phyloP scores from a whole-genome alignment of 1,284 basidiomycete genomes.

The Leccinum solheimii region DNA sequence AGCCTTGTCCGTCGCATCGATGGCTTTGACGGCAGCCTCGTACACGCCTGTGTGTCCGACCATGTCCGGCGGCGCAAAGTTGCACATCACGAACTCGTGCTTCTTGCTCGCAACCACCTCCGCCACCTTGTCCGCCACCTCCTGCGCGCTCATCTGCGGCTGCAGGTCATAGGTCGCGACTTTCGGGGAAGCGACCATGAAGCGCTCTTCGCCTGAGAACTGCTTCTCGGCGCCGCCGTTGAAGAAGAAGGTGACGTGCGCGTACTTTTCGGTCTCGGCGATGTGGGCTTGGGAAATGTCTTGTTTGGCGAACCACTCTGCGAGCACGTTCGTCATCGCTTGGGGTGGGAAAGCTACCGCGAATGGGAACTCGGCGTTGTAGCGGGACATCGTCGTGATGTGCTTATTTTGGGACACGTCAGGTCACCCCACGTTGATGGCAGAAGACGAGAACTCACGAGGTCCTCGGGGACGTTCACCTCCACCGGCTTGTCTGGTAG shows the following conservation, averaged over 20 bases:
- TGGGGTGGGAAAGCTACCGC: constrained; percentile 86
- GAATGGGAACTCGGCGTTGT: constrained; percentile 89
- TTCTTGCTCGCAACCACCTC: constrained; percentile 71
- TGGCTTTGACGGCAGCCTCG: constrained; percentile 85
- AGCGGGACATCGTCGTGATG: constrained; percentile 92
- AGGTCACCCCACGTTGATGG: neutral
- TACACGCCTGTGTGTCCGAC: constrained; percentile 90
- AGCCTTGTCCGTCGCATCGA: constrained; percentile 80
- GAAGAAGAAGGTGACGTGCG: constrained; percentile 96
- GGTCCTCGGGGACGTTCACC: constrained; percentile 67
- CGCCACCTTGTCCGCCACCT: constrained; percentile 86
- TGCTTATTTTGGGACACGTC: constrained; percentile 42
- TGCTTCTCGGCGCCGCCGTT: constrained; percentile 93
- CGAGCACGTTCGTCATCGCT: constrained; percentile 87
- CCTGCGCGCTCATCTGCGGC: constrained; percentile 84
- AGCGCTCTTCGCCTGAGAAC: constrained; percentile 79
- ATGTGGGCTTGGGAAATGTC: constrained; percentile 84
- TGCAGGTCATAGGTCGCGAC: constrained; percentile 88
- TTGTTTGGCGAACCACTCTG: constrained; percentile 82
- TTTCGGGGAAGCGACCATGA: constrained; percentile 87
- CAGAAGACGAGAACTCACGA: constrained; percentile 46
- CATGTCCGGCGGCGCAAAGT: constrained; percentile 95
- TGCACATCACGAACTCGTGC: constrained; percentile 92
- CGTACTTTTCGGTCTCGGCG: constrained; percentile 95
- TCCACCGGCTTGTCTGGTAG: constrained; percentile 76